Evolutionary conservation across 805 yeast genomes (phyloP).

Genomic region (Starmerella vaccinii): DNA sequence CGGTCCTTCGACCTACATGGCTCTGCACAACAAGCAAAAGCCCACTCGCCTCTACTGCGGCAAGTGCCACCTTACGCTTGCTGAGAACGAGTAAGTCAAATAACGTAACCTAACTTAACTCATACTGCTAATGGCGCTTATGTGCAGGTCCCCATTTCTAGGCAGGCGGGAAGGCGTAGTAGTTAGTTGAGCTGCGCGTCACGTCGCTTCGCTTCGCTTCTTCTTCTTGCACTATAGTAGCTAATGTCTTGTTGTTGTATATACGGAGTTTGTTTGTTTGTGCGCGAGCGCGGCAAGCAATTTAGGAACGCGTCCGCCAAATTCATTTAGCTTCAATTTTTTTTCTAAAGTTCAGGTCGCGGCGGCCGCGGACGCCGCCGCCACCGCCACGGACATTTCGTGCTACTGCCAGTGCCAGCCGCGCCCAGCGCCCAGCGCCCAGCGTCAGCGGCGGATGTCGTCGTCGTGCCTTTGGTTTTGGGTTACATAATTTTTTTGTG

Average conservation of each 20-base stretch:
- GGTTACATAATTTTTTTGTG: neutral
- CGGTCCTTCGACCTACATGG: constrained; percentile 99
- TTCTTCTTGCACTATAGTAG: neutral
- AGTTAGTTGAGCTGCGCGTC: no score
- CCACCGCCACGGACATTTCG: no score
- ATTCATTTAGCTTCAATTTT: no score
- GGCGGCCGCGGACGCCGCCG: no score
- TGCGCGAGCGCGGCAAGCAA: no score
- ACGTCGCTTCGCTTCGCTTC: no score
- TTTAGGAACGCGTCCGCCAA: no score
- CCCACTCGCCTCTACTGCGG: constrained; percentile 99
- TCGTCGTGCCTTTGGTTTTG: neutral
- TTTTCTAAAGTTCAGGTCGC: no score
- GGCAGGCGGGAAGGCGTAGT: no score
- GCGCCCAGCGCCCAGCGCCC: neutral
- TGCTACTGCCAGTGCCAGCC: neutral
- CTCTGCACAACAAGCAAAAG: constrained; percentile 64
- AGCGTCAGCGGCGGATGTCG: no score
- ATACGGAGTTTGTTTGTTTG: no score
- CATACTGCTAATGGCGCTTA: constrained; percentile 3
- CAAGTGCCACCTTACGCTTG: constrained; percentile 90
- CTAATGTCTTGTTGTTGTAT: neutral
- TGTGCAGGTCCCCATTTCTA: neutral
- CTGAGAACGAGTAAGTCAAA: constrained; percentile 17
- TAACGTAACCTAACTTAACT: constrained; percentile 9